phyloP scores from a whole-genome alignment of 2,329 filamentous ascomycete genomes.

The Nannizzia gypsea region DNA sequence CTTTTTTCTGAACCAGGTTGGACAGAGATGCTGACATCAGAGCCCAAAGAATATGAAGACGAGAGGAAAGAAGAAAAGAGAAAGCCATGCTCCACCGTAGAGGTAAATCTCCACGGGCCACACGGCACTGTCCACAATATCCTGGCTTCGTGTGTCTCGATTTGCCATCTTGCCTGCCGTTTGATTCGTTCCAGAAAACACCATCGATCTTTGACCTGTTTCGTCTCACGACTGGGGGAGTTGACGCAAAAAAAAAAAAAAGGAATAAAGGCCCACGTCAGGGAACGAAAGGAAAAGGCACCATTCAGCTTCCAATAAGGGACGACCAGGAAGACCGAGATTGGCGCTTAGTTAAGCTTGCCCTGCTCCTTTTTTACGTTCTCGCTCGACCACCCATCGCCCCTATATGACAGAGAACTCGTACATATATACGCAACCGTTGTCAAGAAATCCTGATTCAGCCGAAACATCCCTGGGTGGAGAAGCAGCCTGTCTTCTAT shows the following conservation, averaged over 20 bases:
- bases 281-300: neutral
- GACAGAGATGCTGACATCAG: neutral
- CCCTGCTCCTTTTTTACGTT: neutral
- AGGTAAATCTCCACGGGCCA: constrained; percentile 4
- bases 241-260: neutral
- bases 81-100: neutral
- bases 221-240: neutral
- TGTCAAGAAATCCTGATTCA: neutral
- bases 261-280: neutral
- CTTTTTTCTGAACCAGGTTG: neutral
- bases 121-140: constrained; percentile 3
- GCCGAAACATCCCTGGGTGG: neutral
- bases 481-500: neutral
- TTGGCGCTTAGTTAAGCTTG: neutral
- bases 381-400: neutral
- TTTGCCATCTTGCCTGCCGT: constrained; percentile 1
- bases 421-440: neutral
- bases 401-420: neutral
- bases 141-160: neutral
- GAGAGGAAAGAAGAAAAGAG: neutral
- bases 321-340: neutral
- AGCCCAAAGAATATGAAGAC: neutral
- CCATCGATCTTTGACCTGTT: neutral
- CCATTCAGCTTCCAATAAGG: neutral
- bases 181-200: constrained; percentile 2